phyloP scores from a whole-genome alignment of 352 stramenopile genomes.

The Pythium pectinolyticum region DNA sequence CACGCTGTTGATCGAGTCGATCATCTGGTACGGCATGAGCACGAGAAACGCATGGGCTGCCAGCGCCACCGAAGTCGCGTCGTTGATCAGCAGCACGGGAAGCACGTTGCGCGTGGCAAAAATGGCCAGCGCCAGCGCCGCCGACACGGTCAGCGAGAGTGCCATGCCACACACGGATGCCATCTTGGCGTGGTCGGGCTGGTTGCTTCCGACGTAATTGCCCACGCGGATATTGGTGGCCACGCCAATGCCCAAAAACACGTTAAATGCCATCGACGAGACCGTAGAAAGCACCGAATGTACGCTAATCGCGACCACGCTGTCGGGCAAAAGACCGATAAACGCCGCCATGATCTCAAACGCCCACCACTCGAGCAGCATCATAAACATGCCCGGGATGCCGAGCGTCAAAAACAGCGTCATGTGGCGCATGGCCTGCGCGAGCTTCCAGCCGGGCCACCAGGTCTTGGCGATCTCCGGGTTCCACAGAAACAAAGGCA shows the following conservation, averaged over 20 bases:
- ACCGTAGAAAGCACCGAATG: constrained; percentile 72
- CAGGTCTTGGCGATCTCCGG: constrained; percentile 42
- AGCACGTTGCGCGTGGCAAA: constrained; percentile 47
- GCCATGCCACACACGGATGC: constrained; percentile 68
- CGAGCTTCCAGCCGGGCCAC: constrained; percentile 67
- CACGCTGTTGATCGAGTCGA: constrained; percentile 66
- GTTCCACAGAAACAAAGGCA: constrained; percentile 60
- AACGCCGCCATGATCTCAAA: constrained; percentile 78
- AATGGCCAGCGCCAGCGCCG: constrained; percentile 41
- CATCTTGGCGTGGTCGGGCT: constrained; percentile 81
- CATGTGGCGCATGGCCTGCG: constrained; percentile 54
- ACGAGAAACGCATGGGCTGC: constrained; percentile 53
- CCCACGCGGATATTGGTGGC: constrained; percentile 81
- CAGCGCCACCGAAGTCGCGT: constrained; percentile 45
- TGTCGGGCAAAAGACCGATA: constrained; percentile 57
- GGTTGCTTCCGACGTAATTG: constrained; percentile 76
- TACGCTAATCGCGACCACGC: constrained; percentile 65
- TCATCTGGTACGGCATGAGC: constrained; percentile 69
- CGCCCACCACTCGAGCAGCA: constrained; percentile 76
- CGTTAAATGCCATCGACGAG: constrained; percentile 66
- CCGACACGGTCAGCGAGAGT: constrained; percentile 47
- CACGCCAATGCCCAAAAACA: constrained; percentile 78
- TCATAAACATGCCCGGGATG: constrained; percentile 69
- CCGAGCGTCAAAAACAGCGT: constrained; percentile 65
- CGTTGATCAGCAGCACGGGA: constrained; percentile 71